Evolutionary conservation across 1,284 basidiomycete species (phyloP).

Genomic region (Microbotryum violaceum): DNA sequence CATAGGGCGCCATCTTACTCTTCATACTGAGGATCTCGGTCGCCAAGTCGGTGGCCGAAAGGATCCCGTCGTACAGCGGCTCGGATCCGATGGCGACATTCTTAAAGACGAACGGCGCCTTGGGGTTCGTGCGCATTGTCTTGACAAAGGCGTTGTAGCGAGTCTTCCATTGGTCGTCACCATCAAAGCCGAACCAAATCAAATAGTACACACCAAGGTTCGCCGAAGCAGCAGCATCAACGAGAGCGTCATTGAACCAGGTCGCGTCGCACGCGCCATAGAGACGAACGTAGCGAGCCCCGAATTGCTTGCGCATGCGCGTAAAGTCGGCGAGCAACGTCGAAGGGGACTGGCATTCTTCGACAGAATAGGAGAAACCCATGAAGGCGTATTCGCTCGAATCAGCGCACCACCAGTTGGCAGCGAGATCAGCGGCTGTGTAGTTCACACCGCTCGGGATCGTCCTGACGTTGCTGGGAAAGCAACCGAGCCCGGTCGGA

Average conservation of each 20-base stretch:
- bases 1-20: slow-evolving; percentile 48
- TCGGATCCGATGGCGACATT: slow-evolving; percentile 66
- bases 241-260: slow-evolving; percentile 49
- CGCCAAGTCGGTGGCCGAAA: slow-evolving; percentile 51
- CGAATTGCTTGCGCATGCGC: slow-evolving; percentile 55
- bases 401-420: slow-evolving; percentile 14
- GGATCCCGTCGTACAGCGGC: slow-evolving; percentile 58
- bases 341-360: slow-evolving; percentile 4
- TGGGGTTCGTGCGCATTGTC: slow-evolving; percentile 54
- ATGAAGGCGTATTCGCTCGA: slow-evolving; percentile 15
- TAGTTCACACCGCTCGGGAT: background rate
- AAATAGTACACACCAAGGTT: slow-evolving; percentile 63
- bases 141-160: slow-evolving; percentile 52
- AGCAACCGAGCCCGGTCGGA: background rate
- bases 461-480: background rate
- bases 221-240: slow-evolving; percentile 63
- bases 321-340: slow-evolving; percentile 52
- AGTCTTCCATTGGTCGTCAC: slow-evolving; percentile 50
- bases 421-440: background rate
- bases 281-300: slow-evolving; percentile 61
- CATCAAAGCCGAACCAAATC: slow-evolving; percentile 56
- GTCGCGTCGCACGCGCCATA: slow-evolving; percentile 58
- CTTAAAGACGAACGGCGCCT: slow-evolving; percentile 59
- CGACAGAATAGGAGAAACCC: slow-evolving; percentile 15
- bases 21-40: slow-evolving; percentile 52